Conservation (phyloP, 805 yeast genomes). For the Vanderwaltozyma polyspora region DNA sequence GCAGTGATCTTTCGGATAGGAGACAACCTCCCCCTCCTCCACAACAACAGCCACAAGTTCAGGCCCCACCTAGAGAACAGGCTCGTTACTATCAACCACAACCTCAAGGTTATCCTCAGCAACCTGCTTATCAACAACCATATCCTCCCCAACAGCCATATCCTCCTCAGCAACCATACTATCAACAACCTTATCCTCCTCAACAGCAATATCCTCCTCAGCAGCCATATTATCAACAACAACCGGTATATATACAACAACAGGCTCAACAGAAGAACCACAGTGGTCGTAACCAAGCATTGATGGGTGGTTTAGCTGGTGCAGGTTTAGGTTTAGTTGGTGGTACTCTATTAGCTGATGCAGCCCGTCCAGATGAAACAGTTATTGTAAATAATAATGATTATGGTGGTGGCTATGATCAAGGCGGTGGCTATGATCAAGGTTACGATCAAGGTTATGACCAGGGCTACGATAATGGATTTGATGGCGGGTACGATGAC, state of each 20-base stretch:
- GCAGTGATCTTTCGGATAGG: neutral
- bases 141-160: constrained; percentile 9
- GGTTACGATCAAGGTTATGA: constrained; percentile 18
- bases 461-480: constrained; percentile 13
- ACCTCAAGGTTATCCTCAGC: constrained; percentile 13
- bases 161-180: constrained; percentile 16
- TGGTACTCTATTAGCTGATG: constrained; percentile 42
- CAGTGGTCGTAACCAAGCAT: constrained; percentile 16
- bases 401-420: constrained; percentile 20
- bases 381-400: constrained; percentile 29
- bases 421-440: constrained; percentile 24
- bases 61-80: constrained; percentile 12
- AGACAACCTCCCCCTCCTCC: constrained; percentile 9
- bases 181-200: constrained; percentile 1
- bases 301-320: constrained; percentile 29
- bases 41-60: constrained; percentile 10
- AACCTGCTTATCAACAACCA: constrained; percentile 4
- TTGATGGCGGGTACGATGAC: constrained; percentile 13
- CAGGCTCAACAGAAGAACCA: constrained; percentile 3
- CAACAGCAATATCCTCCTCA: constrained; percentile 1
- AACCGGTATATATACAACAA: constrained; percentile 18
- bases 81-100: no score
- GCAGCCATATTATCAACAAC: constrained; percentile 4
- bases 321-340: constrained; percentile 55
- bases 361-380: constrained; percentile 22